These are phyloP conservation scores for Russula virescens DNA, from an alignment of 768 basidiomycete genomes.

Conservation along the genomic window DNA sequence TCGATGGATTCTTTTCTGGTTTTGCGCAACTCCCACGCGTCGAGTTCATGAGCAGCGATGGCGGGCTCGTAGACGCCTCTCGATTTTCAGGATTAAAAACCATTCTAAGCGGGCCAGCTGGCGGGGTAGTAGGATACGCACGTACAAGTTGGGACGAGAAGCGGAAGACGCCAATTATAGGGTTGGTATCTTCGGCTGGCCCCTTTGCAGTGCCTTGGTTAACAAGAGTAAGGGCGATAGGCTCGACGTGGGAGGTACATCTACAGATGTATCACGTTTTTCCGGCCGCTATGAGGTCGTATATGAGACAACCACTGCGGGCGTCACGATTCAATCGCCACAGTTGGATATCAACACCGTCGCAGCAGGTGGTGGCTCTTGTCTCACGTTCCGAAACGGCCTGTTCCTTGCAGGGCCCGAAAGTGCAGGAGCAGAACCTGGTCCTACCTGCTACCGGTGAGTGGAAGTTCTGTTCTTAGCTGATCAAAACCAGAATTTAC, in stretches of 20 bases:
- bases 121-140: slow-evolving; percentile 94
- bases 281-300: slow-evolving; percentile 88
- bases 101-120: slow-evolving; percentile 89
- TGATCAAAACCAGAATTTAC: not conserved
- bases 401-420: slow-evolving; percentile 89
- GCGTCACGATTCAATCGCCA: slow-evolving; percentile 86
- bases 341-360: slow-evolving; percentile 96
- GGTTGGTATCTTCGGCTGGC: slow-evolving; percentile 41
- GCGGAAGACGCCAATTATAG: slow-evolving; percentile 70
- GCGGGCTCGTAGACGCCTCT: slow-evolving; percentile 69
- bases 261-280: slow-evolving; percentile 91
- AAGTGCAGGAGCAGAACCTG: slow-evolving; percentile 90
- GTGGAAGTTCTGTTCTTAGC: slow-evolving; percentile 22
- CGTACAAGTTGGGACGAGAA: slow-evolving; percentile 84
- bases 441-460: slow-evolving; percentile 85
- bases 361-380: slow-evolving; percentile 91
- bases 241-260: slow-evolving; percentile 91
- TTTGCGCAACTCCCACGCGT: slow-evolving; percentile 76
- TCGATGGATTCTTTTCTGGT: slow-evolving; percentile 87
- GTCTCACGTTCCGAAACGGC: slow-evolving; percentile 84
- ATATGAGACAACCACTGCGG: slow-evolving; percentile 93
- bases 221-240: slow-evolving; percentile 33
- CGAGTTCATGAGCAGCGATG: slow-evolving; percentile 96
- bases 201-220: not conserved
- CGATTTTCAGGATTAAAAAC: slow-evolving; percentile 93